These are phyloP conservation scores for Craspedostauros australis DNA, from an alignment of 108 stramenopile genomes.

Conservation along the genomic window DNA sequence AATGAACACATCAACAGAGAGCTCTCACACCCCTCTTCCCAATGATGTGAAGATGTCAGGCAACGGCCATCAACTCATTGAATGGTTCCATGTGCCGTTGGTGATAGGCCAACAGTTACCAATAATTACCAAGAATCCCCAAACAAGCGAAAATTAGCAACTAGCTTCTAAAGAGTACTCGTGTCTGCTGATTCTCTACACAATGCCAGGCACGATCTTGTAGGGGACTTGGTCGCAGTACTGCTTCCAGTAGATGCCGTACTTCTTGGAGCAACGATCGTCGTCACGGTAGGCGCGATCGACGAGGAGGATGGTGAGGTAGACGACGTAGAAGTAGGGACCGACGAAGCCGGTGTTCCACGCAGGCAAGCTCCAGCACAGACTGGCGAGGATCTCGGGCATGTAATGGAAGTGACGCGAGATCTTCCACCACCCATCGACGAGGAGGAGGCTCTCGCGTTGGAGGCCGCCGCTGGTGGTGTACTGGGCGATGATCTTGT, in stretches of 20 bases:
- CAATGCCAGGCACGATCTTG: constrained; percentile 80
- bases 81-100: too few relatives aligned
- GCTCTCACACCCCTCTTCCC: too few relatives aligned
- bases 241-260: constrained; percentile 93
- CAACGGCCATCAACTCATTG: too few relatives aligned
- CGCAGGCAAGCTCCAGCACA: constrained; percentile 88
- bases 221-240: constrained; percentile 88
- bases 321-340: constrained; percentile 90
- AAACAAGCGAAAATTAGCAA: too few relatives aligned
- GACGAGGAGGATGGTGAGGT: constrained; percentile 86
- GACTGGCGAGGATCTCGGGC: constrained; percentile 84
- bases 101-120: too few relatives aligned
- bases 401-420: constrained; percentile 98
- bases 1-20: too few relatives aligned
- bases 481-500: constrained; percentile 89
- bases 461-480: constrained; percentile 56
- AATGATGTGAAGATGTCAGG: too few relatives aligned
- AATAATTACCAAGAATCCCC: too few relatives aligned
- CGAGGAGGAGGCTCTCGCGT: constrained; percentile 69
- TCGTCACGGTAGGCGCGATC: constrained; percentile 97
- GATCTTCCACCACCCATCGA: constrained; percentile 48
- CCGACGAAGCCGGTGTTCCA: constrained; percentile 50
- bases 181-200: constrained; percentile 18
- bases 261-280: constrained; percentile 90
- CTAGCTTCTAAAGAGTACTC: too few relatives aligned